Base-by-base conservation (phyloP, 2,329 filamentous ascomycete species). In the Apiospora hydei region DNA sequence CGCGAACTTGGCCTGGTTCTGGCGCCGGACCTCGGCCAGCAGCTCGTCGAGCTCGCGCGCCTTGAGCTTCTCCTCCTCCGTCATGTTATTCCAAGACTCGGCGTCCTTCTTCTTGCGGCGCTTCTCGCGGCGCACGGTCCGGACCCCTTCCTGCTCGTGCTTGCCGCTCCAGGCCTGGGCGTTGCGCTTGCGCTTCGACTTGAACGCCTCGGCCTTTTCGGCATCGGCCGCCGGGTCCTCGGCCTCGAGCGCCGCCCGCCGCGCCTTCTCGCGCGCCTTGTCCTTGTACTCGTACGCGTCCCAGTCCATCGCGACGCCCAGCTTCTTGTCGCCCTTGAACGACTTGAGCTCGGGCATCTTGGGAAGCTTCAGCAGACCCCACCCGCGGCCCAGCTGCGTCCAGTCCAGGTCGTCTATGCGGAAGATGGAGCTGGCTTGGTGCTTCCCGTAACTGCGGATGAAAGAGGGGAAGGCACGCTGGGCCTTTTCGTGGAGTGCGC, bases 401-500 rank as follows among this genome's bases (percentile, higher is more conserved):
- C 96, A 99, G 81, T 98, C 92, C 21, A 98, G 86, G 77, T 97
- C 94, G 3, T 87, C 82, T 2, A 94, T 85, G 14, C 93, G 90
- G 85, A 99, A 99, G 76, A 99, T 98, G 78, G 94, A 97, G 73
- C 90, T 92, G 0, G 96, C 95, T 76, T 95, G 91, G 78, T 98
- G 96, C 78, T 96, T 97, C 79, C 90, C 93, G 83, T 98, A 98
- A 76, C 94, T 93, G 79, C 95, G 91, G 1, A 97, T 91, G 93
- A 95, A 98, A 79, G 93, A 96, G 30, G 98, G 96, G 77, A 99
- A 98, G 0, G 92, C 96, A 74, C 92, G 91, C 79, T 98, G 94
- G 0, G 93, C 95, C 78, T 97, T 96, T 81, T 98, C 95, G 80
- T 96, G 92, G 14, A 96, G 80, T 4, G 85, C 87, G 61, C 87